These are phyloP conservation scores for Backusella liffmaniae DNA, from an alignment of 192 early-diverging fungal genomes.

Conservation along the genomic window DNA sequence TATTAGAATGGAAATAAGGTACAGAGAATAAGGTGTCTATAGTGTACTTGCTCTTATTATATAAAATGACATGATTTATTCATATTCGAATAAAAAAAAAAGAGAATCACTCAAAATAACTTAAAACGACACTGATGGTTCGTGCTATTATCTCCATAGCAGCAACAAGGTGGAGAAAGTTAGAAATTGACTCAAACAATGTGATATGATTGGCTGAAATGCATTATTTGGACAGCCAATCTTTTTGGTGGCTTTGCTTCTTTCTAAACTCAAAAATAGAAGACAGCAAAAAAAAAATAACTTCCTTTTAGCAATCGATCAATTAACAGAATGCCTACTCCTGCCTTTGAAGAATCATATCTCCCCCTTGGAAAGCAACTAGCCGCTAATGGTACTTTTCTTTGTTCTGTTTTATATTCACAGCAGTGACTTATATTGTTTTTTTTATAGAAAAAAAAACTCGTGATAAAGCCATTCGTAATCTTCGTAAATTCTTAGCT, in stretches of 20 bases:
- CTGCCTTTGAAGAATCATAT: slow-evolving; percentile 12
- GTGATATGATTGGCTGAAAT: background rate
- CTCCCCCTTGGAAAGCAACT: slow-evolving; percentile 65
- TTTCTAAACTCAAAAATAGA: background rate
- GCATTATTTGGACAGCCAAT: background rate
- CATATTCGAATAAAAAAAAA: no score
- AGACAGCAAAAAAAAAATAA: background rate
- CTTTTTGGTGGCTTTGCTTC: background rate
- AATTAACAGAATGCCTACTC: background rate
- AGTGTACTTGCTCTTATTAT: no score
- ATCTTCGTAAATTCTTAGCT: slow-evolving; percentile 56
- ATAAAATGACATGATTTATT: no score
- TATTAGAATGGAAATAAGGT: no score
- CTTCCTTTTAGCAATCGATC: background rate
- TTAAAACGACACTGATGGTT: no score
- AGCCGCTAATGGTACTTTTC: slow-evolving; percentile 61
- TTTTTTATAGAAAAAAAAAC: slow-evolving; percentile 61
- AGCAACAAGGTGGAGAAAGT: no score
- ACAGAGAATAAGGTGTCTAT: no score
- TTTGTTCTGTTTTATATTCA: slow-evolving; percentile 8
- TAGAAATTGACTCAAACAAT: background rate
- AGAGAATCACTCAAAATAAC: no score
- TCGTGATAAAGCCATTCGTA: slow-evolving; percentile 69
- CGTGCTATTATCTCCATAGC: no score
- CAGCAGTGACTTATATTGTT: background rate